A percentile compares a stretch with the other conserved stretches of the same genome.
Conservation (phyloP, 768 basidiomycete species). For the Russula dissimulans region DNA sequence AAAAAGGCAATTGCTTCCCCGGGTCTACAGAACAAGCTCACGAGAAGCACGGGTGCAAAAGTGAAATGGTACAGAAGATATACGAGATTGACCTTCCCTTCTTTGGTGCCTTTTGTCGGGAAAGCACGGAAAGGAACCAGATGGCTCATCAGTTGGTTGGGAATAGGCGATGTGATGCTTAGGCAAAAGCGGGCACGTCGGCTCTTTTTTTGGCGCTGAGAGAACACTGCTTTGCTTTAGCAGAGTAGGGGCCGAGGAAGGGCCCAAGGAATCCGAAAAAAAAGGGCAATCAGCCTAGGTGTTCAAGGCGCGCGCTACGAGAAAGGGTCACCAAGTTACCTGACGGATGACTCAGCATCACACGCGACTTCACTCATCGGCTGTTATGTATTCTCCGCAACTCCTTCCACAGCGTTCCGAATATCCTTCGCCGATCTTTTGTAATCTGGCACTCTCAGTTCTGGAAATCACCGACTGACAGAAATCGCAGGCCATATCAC, state of each 20-base stretch:
- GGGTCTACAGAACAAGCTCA: conserved; percentile 1
- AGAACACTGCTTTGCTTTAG: conserved; percentile 28
- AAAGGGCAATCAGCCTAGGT: too few relatives aligned
- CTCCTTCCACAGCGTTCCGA: not conserved
- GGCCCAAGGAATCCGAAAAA: too few relatives aligned
- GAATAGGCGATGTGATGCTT: conserved; percentile 51
- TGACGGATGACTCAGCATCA: too few relatives aligned
- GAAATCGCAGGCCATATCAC: not conserved
- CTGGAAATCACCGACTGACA: not conserved
- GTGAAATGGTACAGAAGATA: conserved; percentile 8
- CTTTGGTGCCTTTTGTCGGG: conserved; percentile 1
- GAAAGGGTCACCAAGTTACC: too few relatives aligned
- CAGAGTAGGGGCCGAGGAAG: conserved; percentile 20
- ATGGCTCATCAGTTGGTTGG: conserved; percentile 21
- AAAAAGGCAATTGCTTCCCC: conserved; percentile 8
- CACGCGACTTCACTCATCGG: too few relatives aligned
- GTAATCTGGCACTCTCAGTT: not conserved
- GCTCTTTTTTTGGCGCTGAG: conserved; percentile 51
- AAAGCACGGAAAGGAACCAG: conserved; percentile 10
- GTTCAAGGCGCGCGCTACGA: too few relatives aligned
- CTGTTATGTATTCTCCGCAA: too few relatives aligned
- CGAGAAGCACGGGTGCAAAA: conserved; percentile 13
- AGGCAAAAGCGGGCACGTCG: conserved; percentile 60
- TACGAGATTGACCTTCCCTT: not conserved
- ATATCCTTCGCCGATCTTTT: not conserved